These are phyloP conservation scores for Rickenella mellea DNA, from an alignment of 768 basidiomycete genomes.

Conservation along the genomic window DNA sequence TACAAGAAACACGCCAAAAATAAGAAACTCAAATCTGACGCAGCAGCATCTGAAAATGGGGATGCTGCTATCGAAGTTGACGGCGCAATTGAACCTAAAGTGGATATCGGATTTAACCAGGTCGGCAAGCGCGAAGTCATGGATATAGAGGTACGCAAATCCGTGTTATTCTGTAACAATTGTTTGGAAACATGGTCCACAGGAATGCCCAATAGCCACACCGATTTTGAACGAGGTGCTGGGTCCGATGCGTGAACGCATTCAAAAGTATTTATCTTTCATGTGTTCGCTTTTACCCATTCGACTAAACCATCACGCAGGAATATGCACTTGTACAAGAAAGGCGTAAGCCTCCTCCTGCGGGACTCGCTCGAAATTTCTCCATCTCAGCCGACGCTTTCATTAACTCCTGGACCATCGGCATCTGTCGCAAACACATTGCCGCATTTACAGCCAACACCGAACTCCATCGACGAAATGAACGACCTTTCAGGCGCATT, in stretches of 20 bases:
- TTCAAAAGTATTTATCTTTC: constrained; percentile 52
- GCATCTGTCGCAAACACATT: constrained; percentile 14
- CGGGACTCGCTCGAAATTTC: constrained; percentile 66
- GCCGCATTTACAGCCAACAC: constrained; percentile 8
- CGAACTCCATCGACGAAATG: constrained; percentile 15
- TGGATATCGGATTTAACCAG: constrained; percentile 90
- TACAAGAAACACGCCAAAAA: constrained; percentile 8
- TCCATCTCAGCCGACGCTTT: constrained; percentile 1
- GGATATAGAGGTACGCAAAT: constrained; percentile 74
- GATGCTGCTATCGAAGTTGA: too few relatives aligned
- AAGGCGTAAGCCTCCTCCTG: constrained; percentile 82
- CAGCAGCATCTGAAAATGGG: neutral
- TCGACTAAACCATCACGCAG: constrained; percentile 25
- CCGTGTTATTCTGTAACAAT: neutral
- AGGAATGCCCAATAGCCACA: constrained; percentile 93
- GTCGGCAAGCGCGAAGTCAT: constrained; percentile 65
- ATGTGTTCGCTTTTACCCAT: neutral
- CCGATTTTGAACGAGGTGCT: constrained; percentile 66
- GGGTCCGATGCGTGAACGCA: constrained; percentile 47
- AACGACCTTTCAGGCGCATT: constrained; percentile 29
- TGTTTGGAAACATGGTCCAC: neutral
- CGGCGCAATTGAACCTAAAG: constrained; percentile 6
- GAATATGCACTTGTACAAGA: constrained; percentile 72
- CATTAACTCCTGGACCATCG: too few relatives aligned
- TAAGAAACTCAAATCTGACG: constrained; percentile 3